Evolutionary conservation across 768 basidiomycete species (phyloP).

Genomic region (Albatrellus ellisii): DNA sequence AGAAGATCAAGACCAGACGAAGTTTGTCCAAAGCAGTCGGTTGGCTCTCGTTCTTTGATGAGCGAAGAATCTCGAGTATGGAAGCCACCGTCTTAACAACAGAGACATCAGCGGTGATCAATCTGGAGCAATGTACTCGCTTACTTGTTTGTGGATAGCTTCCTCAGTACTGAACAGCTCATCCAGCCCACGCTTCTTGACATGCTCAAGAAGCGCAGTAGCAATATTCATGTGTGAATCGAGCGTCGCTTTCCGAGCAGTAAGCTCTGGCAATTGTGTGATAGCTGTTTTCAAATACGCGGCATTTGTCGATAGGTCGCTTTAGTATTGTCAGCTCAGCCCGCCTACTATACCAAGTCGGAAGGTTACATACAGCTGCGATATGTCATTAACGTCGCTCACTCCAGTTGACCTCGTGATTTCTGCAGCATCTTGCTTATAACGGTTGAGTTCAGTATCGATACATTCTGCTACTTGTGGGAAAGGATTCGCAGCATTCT

Average conservation of each 20-base stretch:
- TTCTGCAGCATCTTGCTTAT: conserved; percentile 93
- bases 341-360: background rate
- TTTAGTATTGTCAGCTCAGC: conserved; percentile 14
- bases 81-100: conserved; percentile 56
- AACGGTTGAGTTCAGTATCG: conserved; percentile 80
- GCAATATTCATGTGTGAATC: conserved; percentile 99
- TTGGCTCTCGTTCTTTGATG: conserved; percentile 46
- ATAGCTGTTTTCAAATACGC: conserved; percentile 94
- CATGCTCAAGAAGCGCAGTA: conserved; percentile 85
- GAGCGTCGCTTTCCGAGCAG: conserved; percentile 89
- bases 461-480: conserved; percentile 98
- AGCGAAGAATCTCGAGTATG: conserved; percentile 81
- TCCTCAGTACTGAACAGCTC: conserved; percentile 98
- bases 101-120: too few relatives aligned
- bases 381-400: conserved; percentile 88
- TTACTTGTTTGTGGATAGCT: conserved; percentile 72
- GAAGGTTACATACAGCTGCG: conserved; percentile 66
- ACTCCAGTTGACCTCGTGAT: conserved; percentile 94
- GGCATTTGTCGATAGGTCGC: conserved; percentile 89
- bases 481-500: conserved; percentile 92
- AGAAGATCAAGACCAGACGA: conserved; percentile 90
- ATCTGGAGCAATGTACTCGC: too few relatives aligned
- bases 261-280: conserved; percentile 91
- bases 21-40: conserved; percentile 79
- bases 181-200: conserved; percentile 89